Conservation (phyloP, 2,329 filamentous ascomycete species). For the Gyromitra esculenta region DNA sequence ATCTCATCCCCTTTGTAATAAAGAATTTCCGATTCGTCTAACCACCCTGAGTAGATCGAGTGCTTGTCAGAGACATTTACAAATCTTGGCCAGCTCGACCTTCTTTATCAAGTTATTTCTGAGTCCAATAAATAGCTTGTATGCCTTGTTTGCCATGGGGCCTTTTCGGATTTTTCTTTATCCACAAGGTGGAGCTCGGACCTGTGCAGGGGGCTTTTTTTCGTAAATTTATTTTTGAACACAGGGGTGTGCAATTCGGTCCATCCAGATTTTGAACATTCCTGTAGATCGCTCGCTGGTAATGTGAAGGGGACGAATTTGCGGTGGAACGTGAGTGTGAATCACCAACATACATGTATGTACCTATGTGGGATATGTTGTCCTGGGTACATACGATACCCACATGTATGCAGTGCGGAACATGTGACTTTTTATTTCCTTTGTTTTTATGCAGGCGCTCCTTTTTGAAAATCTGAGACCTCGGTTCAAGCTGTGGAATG, state of each 20-base stretch:
- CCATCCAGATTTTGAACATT: constrained; percentile 1
- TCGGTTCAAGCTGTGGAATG: constrained; percentile 22
- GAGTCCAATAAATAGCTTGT: background rate
- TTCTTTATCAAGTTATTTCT: constrained; percentile 70
- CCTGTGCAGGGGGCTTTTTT: constrained; percentile 3
- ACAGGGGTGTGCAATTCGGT: background rate
- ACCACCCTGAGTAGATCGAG: constrained; percentile 92
- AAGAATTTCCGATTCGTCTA: constrained; percentile 98
- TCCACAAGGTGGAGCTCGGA: constrained; percentile 8
- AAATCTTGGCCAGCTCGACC: constrained; percentile 93
- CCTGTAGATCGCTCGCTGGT: constrained; percentile 12
- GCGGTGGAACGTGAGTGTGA: constrained; percentile 25
- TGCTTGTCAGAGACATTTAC: constrained; percentile 93
- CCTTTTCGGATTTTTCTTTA: constrained; percentile 12
- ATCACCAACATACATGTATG: constrained; percentile 28
- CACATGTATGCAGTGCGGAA: constrained; percentile 16
- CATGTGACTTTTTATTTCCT: constrained; percentile 50
- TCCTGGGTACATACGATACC: constrained; percentile 10
- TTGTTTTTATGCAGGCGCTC: constrained; percentile 48
- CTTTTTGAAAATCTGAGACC: constrained; percentile 40
- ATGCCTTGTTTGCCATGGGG: background rate
- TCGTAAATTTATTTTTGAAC: constrained; percentile 7
- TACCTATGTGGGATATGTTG: constrained; percentile 22
- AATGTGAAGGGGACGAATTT: constrained; percentile 3
- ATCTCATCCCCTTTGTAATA: constrained; percentile 93